A percentile compares a stretch with the other conserved stretches of the same genome.
Evolutionary conservation across 306 rosid genomes (phyloP).

Genomic region (Castanospermum australe): DNA sequence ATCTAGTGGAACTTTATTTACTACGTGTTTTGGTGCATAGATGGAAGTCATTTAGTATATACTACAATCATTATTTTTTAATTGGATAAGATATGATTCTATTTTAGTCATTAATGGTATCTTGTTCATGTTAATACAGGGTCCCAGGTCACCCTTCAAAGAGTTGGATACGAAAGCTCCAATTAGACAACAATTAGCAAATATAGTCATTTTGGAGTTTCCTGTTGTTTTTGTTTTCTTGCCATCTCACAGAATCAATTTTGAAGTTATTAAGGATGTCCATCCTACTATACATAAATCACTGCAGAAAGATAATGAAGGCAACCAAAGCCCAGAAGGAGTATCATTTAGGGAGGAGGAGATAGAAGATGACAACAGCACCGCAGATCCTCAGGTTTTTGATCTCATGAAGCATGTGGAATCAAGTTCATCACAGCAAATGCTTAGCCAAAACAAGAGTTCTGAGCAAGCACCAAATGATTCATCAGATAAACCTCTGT

Average conservation of each 20-base stretch:
- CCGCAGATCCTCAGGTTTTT: slow-evolving; percentile 42
- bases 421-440: slow-evolving; percentile 36
- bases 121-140: slow-evolving; percentile 49
- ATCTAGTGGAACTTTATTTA: neutral
- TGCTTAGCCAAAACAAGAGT: slow-evolving; percentile 18
- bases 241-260: slow-evolving; percentile 61
- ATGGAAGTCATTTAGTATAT: neutral
- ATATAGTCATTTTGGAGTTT: slow-evolving; percentile 70
- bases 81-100: neutral
- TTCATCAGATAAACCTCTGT: slow-evolving; percentile 34
- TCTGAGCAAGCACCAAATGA: slow-evolving; percentile 24
- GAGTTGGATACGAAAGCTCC: slow-evolving; percentile 70
- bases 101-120: neutral
- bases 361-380: slow-evolving; percentile 54
- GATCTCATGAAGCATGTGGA: slow-evolving; percentile 55
- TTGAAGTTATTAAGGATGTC: slow-evolving; percentile 57
- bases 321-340: slow-evolving; percentile 42
- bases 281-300: slow-evolving; percentile 34
- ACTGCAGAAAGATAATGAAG: slow-evolving; percentile 32
- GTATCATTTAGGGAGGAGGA: slow-evolving; percentile 72
- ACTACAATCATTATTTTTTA: neutral
- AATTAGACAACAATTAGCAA: slow-evolving; percentile 66
- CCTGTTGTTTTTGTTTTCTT: slow-evolving; percentile 74
- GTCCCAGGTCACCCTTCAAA: slow-evolving; percentile 59
- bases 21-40: neutral